A percentile compares a stretch with the other conserved stretches of the same genome.
These are phyloP conservation scores for Pichia rugopelliculosa DNA, from an alignment of 805 yeast species.

Conservation along the genomic window DNA sequence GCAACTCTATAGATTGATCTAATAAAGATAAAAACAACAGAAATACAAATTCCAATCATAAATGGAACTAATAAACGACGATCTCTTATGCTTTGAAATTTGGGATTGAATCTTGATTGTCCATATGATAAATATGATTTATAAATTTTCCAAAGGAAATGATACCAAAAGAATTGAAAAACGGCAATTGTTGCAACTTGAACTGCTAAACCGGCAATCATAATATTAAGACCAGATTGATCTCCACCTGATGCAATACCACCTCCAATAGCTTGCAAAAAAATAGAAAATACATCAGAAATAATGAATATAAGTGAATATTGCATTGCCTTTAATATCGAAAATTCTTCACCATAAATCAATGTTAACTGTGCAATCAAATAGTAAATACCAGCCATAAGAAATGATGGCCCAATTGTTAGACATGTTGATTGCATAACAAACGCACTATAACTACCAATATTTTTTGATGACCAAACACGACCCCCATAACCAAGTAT, in stretches of 20 bases:
- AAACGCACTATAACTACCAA: slow-evolving; percentile 30
- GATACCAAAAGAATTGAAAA: slow-evolving; percentile 41
- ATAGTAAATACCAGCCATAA: slow-evolving; percentile 72
- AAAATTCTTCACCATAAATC: slow-evolving; percentile 46
- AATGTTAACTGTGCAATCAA: slow-evolving; percentile 54
- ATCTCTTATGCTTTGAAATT: slow-evolving; percentile 29
- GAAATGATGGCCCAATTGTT: slow-evolving; percentile 69
- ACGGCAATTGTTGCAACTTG: slow-evolving; percentile 63
- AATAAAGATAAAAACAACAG: slow-evolving; percentile 47
- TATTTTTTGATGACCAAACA: slow-evolving; percentile 32
- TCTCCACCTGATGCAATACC: slow-evolving; percentile 47
- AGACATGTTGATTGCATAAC: slow-evolving; percentile 54
- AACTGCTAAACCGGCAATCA: slow-evolving; percentile 68
- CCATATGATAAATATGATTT: slow-evolving; percentile 17
- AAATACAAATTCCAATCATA: slow-evolving; percentile 36
- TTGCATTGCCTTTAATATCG: slow-evolving; percentile 41
- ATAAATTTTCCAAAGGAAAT: slow-evolving; percentile 36
- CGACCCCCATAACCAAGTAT: slow-evolving; percentile 59
- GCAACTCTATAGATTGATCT: slow-evolving; percentile 66
- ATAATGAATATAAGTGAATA: slow-evolving; percentile 53
- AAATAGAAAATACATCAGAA: slow-evolving; percentile 53
- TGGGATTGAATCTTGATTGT: slow-evolving; percentile 27
- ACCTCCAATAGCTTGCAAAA: slow-evolving; percentile 66
- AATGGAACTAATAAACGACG: slow-evolving; percentile 32
- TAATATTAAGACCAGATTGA: slow-evolving; percentile 32